Evolutionary conservation across 129 eudicot species (phyloP).

Genomic region (Mikania micrantha): DNA sequence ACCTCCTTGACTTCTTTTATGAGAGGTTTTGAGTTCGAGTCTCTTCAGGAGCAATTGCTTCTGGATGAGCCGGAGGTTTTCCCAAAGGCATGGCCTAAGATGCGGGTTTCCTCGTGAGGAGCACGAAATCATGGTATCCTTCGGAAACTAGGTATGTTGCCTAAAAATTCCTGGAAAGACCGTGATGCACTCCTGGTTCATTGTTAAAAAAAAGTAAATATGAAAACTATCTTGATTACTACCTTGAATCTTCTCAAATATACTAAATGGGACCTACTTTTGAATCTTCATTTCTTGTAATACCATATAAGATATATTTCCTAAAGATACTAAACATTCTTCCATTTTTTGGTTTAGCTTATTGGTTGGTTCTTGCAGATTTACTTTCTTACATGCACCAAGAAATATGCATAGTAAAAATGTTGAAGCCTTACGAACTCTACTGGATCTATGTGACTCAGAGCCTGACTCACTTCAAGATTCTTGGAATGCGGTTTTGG

Average conservation of each 20-base stretch:
- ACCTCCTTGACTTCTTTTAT: too few species aligned
- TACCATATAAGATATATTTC: neutral
- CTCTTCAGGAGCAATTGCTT: too few species aligned
- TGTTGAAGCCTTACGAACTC: constrained; percentile 83
- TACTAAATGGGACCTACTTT: neutral
- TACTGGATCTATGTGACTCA: constrained; percentile 62
- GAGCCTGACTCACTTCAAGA: constrained; percentile 78
- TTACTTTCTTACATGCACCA: constrained; percentile 79
- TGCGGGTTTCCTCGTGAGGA: too few species aligned
- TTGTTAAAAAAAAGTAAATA: too few species aligned
- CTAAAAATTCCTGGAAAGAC: too few species aligned
- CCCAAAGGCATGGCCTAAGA: too few species aligned
- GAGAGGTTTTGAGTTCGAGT: too few species aligned
- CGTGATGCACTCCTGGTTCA: too few species aligned
- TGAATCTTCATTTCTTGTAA: neutral
- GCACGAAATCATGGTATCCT: too few species aligned
- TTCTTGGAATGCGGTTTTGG: constrained; percentile 83
- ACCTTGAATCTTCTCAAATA: neutral
- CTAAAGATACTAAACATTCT: neutral
- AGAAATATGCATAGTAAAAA: constrained; percentile 79
- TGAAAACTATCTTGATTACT: too few species aligned
- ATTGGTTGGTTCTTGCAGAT: constrained; percentile 38
- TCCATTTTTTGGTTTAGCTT: neutral
- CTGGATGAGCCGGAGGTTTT: too few species aligned
- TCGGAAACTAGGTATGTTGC: too few species aligned